Evolutionary conservation across 2,329 filamentous ascomycete species (phyloP), one percentile per base, ranked within the genome.

Genomic region (Claviceps cyperi): DNA sequence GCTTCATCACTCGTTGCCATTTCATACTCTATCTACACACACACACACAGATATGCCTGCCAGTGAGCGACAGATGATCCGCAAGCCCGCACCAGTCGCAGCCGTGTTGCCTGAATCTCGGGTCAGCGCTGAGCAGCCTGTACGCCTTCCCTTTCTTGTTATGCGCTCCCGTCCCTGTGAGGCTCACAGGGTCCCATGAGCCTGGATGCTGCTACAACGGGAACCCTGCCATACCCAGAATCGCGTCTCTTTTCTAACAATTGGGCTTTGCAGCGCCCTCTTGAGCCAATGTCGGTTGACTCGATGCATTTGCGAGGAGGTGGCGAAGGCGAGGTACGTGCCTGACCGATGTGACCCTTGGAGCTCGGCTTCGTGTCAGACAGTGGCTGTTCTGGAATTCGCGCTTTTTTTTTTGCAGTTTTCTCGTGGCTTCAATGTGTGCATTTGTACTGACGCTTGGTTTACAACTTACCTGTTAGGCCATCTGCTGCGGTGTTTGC

Each of bases 401-500:
- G n/a, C n/a, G n/a, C n/a, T n/a, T n/a, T n/a, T n/a, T n/a, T n/a
- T n/a, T n/a, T n/a, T n/a, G n/a, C n/a, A n/a, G n/a, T n/a, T n/a
- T n/a, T 32, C 3, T 32, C 28, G 28, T 32, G 9, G 4, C 39
- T 9, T 21, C 39, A 19, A 39, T 11, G n/a, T 19, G 38, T 7
- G 15, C 5, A 17, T 9, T 19, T 43, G 21, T 13, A 43, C 40
- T 43, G 21, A 43, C 40, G 14, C 41, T 17, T 22, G n/a, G 14
- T 28, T 28, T 28, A 35, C 17, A 11, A 19, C 3, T 21, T n/a
- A 17, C 14, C 39, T 9, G 3, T 32, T 32, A 69, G 66, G 66
- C 66, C 14, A 56, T 69, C 46, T 69, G 66, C 59, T 69, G 66
- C 50, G 66, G 66, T 28, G 58, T 69, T 47, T 69, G 66, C 50